Percentiles rank a stretch among this genome's conserved stretches.
Evolutionary conservation across 768 basidiomycete species (phyloP).

Genomic region (Suillus subaureus): DNA sequence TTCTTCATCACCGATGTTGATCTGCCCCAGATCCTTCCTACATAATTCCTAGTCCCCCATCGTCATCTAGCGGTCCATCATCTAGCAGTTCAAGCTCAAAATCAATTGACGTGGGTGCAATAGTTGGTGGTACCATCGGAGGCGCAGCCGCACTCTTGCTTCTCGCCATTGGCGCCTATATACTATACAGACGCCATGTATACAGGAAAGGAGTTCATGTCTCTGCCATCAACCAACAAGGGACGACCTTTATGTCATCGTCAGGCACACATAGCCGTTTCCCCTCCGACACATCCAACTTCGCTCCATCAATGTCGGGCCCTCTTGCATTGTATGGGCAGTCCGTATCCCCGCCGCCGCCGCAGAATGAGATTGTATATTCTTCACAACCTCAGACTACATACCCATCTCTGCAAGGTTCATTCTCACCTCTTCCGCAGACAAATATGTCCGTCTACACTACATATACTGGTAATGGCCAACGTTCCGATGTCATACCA

Average conservation of each 20-base stretch:
- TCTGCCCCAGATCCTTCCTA: background rate
- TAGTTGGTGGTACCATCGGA: slow-evolving; percentile 27
- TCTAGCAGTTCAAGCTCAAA: slow-evolving; percentile 6
- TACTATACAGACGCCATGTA: slow-evolving; percentile 18
- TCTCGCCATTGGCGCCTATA: slow-evolving; percentile 15
- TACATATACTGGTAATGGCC: slow-evolving; percentile 1
- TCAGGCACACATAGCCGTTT: slow-evolving; percentile 13
- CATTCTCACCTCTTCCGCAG: slow-evolving; percentile 11
- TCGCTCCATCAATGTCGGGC: background rate
- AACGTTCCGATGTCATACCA: slow-evolving; percentile 19
- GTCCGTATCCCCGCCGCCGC: background rate
- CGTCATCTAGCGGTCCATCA: slow-evolving; percentile 1
- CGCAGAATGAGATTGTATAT: background rate
- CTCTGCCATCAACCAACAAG: background rate
- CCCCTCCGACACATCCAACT: slow-evolving; percentile 17
- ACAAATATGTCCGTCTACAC: slow-evolving; percentile 19
- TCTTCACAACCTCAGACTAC: background rate
- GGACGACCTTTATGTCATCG: background rate
- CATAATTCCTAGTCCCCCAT: background rate
- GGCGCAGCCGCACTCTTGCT: slow-evolving; percentile 20
- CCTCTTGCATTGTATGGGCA: background rate
- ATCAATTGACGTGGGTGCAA: slow-evolving; percentile 19
- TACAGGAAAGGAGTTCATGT: slow-evolving; percentile 3
- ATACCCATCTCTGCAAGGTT: slow-evolving; percentile 11
- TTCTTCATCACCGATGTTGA: background rate